Conservation (phyloP, 2,329 filamentous ascomycete species). For the Cercospora citrullina region DNA sequence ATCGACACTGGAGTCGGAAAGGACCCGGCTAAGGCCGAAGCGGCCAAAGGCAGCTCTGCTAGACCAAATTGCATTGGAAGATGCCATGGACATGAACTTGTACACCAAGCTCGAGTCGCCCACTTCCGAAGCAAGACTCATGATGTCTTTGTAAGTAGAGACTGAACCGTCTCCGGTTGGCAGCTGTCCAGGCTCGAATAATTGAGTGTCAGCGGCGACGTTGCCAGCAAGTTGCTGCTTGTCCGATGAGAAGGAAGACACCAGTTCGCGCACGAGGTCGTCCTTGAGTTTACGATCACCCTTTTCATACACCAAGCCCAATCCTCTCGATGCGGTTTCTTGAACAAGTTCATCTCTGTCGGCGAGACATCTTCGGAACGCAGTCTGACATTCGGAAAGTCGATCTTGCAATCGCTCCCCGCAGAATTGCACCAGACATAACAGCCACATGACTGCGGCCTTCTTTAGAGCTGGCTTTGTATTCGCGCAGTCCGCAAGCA, state of each 20-base stretch:
- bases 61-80: slow-evolving; percentile 95
- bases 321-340: slow-evolving; percentile 86
- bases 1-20: slow-evolving; percentile 75
- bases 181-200: slow-evolving; percentile 87
- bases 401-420: slow-evolving; percentile 76
- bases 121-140: slow-evolving; percentile 91
- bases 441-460: slow-evolving; percentile 91
- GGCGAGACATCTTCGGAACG: slow-evolving; percentile 83
- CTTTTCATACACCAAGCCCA: slow-evolving; percentile 91
- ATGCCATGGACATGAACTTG: slow-evolving; percentile 95
- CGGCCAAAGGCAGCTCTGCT: slow-evolving; percentile 94
- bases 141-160: slow-evolving; percentile 96
- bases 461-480: slow-evolving; percentile 89
- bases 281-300: slow-evolving; percentile 79
- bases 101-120: slow-evolving; percentile 96
- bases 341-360: slow-evolving; percentile 93
- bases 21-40: slow-evolving; percentile 87
- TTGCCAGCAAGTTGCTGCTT: slow-evolving; percentile 69
- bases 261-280: slow-evolving; percentile 81
- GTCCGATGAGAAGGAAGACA: slow-evolving; percentile 79
- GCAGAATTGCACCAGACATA: slow-evolving; percentile 88
- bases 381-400: slow-evolving; percentile 75
- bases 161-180: slow-evolving; percentile 89
- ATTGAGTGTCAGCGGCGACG: slow-evolving; percentile 84
- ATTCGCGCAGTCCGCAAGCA: slow-evolving; percentile 74